A percentile compares a stretch with the other conserved stretches of the same genome.
phyloP scores from a whole-genome alignment of 2,329 filamentous ascomycete species.

The Alternaria sp. region DNA sequence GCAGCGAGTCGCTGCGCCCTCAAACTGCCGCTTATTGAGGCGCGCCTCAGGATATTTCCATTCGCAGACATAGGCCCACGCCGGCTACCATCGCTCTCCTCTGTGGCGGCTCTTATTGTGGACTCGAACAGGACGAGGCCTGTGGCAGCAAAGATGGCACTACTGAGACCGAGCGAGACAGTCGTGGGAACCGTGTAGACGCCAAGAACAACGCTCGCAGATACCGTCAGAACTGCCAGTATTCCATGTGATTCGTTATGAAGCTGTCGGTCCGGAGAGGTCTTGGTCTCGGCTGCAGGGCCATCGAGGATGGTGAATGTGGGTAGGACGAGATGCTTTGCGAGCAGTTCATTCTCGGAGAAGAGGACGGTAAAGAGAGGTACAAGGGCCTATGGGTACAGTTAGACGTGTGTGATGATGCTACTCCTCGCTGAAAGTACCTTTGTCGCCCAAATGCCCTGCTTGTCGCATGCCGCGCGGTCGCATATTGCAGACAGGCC shows the following conservation, averaged over 20 bases:
- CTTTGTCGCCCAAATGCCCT: conserved; percentile 57
- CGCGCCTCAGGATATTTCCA: conserved; percentile 40
- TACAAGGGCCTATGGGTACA: conserved; percentile 40
- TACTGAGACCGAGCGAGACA: conserved; percentile 53
- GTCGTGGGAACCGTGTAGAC: conserved; percentile 46
- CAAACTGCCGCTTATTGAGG: conserved; percentile 31
- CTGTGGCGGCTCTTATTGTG: conserved; percentile 36
- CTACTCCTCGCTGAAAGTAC: conserved; percentile 33
- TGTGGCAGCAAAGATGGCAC: conserved; percentile 51
- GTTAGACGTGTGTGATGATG: conserved; percentile 5
- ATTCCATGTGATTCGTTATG: conserved; percentile 36
- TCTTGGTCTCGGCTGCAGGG: conserved; percentile 24
- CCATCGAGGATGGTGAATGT: conserved; percentile 32
- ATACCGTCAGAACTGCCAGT: conserved; percentile 46
- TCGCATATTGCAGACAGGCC: conserved; percentile 56
- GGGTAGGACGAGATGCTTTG: conserved; percentile 35
- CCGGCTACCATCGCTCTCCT: conserved; percentile 34
- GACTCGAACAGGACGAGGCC: conserved; percentile 54
- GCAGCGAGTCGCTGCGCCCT: conserved; percentile 36
- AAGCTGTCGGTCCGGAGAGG: conserved; percentile 23
- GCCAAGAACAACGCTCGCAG: conserved; percentile 49
- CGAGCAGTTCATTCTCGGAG: conserved; percentile 38
- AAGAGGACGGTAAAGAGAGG: conserved; percentile 44
- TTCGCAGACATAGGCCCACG: conserved; percentile 48
- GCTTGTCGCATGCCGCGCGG: conserved; percentile 53